Evolutionary conservation across 768 basidiomycete species (phyloP).

Genomic region (Dacryopinax spathularia): DNA sequence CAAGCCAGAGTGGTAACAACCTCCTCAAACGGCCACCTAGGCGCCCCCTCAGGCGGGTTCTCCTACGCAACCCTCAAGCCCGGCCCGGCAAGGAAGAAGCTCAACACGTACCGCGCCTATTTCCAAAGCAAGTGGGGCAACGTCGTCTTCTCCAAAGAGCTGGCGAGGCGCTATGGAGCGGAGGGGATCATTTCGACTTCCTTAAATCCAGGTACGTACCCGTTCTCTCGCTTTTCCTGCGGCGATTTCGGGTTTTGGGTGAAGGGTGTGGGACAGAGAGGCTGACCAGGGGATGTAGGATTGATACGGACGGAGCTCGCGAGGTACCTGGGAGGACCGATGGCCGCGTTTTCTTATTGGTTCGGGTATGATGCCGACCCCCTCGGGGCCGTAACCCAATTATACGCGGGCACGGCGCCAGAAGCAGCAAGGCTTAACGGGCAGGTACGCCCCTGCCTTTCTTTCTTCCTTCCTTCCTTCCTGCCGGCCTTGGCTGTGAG

Average conservation of each 20-base stretch:
- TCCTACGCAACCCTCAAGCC: neutral
- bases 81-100: neutral
- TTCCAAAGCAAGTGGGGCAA: conserved; percentile 3
- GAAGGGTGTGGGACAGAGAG: no score
- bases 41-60: neutral
- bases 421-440: conserved; percentile 18
- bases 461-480: neutral
- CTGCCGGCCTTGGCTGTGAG: no score
- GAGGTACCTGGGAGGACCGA: neutral
- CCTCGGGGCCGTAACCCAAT: conserved; percentile 18
- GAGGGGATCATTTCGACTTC: neutral
- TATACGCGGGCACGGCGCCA: conserved; percentile 19
- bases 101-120: neutral
- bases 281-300: no score
- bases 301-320: neutral
- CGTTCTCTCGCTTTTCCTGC: neutral
- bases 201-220: neutral
- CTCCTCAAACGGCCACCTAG: neutral
- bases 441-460: conserved; percentile 10
- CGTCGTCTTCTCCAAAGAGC: neutral
- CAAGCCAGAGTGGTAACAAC: neutral
- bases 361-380: neutral
- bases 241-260: no score
- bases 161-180: neutral
- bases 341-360: neutral